Percentiles rank a stretch among this genome's conserved stretches.
Evolutionary conservation across 305 asterid genomes (phyloP).

Genomic region (Ruellia speciosa): DNA sequence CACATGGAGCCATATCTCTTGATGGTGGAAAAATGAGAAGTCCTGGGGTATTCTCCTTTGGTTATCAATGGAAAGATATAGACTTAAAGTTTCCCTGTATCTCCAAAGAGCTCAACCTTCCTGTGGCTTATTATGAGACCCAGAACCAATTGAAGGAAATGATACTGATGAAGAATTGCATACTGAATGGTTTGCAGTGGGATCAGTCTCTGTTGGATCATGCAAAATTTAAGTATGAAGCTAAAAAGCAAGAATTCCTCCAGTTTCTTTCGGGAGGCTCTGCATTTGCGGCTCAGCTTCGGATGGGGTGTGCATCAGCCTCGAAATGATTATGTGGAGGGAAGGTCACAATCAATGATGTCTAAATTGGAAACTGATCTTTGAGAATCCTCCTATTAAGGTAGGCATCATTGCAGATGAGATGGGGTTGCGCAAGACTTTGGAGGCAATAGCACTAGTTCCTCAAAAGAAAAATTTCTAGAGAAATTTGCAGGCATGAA

Average conservation of each 20-base stretch:
- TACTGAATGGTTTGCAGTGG: constrained; percentile 41
- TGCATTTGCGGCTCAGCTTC: constrained; percentile 31
- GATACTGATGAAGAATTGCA: constrained; percentile 50
- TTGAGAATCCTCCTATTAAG: constrained; percentile 62
- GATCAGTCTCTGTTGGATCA: constrained; percentile 39
- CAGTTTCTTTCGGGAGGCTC: constrained; percentile 36
- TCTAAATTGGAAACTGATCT: constrained; percentile 84
- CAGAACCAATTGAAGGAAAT: constrained; percentile 40
- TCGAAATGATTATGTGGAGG: too few relatives aligned
- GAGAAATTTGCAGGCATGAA: constrained; percentile 26
- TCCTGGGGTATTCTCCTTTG: constrained; percentile 40
- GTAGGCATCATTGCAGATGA: constrained; percentile 97
- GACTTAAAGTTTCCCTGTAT: constrained; percentile 49
- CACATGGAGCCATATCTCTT: constrained; percentile 64
- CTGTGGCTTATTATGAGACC: constrained; percentile 32
- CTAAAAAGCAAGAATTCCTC: constrained; percentile 42
- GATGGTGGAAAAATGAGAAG: constrained; percentile 70
- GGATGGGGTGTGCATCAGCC: too few relatives aligned
- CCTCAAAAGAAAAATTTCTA: constrained; percentile 49
- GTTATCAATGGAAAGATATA: constrained; percentile 34
- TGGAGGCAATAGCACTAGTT: constrained; percentile 89
- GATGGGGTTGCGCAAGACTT: constrained; percentile 98
- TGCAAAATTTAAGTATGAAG: constrained; percentile 37
- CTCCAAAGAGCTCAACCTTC: constrained; percentile 27
- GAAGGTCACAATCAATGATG: too few relatives aligned